Evolutionary conservation across 306 rosid species (phyloP).

Genomic region (Quercus berberidifolia): DNA sequence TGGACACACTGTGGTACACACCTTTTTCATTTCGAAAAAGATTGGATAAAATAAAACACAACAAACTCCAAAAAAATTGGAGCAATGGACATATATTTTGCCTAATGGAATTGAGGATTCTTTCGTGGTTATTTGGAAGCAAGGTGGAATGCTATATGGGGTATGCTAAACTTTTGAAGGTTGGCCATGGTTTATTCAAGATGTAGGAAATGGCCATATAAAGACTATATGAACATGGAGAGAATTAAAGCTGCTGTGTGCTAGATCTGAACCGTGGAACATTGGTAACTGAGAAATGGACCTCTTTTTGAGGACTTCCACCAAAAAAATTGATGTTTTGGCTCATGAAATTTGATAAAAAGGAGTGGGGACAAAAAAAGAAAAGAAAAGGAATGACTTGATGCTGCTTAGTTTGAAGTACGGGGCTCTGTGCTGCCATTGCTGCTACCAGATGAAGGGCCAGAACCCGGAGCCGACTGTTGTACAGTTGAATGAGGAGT

Average conservation of each 20-base stretch:
- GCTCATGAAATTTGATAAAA: slow-evolving; percentile 58
- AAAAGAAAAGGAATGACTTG: slow-evolving; percentile 48
- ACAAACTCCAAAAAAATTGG: slow-evolving; percentile 46
- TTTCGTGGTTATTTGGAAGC: slow-evolving; percentile 71
- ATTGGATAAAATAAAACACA: slow-evolving; percentile 50
- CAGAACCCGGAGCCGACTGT: slow-evolving; percentile 61
- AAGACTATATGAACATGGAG: slow-evolving; percentile 64
- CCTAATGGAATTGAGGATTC: slow-evolving; percentile 49
- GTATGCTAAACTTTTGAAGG: slow-evolving; percentile 60
- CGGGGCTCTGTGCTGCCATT: slow-evolving; percentile 50
- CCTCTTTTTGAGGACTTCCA: slow-evolving; percentile 64
- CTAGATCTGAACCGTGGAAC: slow-evolving; percentile 55
- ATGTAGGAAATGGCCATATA: slow-evolving; percentile 67
- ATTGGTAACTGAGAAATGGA: slow-evolving; percentile 55
- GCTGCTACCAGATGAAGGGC: slow-evolving; percentile 46
- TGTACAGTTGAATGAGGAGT: slow-evolving; percentile 50
- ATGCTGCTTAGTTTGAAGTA: slow-evolving; percentile 67
- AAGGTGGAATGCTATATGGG: slow-evolving; percentile 57
- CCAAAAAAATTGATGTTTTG: slow-evolving; percentile 48
- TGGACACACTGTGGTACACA: slow-evolving; percentile 36
- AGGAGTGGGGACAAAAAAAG: slow-evolving; percentile 22
- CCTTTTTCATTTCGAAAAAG: slow-evolving; percentile 36
- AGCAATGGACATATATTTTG: slow-evolving; percentile 42
- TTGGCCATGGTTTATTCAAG: slow-evolving; percentile 82
- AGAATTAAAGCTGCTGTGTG: slow-evolving; percentile 56